phyloP scores from a whole-genome alignment of 257 asterid genomes.

The Nicotiana attenuata region DNA sequence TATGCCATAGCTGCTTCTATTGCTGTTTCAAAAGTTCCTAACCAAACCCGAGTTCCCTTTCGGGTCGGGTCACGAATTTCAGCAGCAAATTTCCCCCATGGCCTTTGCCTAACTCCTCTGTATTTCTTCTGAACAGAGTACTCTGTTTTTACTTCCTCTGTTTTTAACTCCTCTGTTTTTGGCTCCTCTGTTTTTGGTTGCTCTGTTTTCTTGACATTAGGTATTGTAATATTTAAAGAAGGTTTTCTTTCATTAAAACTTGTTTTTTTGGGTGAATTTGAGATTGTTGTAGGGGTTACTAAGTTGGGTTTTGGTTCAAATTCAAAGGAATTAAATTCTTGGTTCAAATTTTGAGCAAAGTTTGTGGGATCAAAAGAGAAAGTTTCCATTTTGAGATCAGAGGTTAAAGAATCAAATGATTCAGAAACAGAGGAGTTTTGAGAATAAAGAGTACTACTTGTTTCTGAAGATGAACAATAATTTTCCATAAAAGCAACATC shows the following conservation, averaged over 20 bases:
- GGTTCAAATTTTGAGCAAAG: neutral
- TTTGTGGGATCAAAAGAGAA: neutral
- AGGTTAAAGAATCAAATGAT: neutral
- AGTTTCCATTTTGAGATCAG: neutral
- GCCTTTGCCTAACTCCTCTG: constrained; percentile 43
- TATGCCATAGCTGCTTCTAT: constrained; percentile 42
- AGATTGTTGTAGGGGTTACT: neutral
- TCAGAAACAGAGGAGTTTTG: constrained; percentile 8
- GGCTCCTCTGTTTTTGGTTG: neutral
- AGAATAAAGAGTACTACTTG: neutral
- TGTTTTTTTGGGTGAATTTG: neutral
- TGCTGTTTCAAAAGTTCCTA: constrained; percentile 38
- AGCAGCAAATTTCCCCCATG: constrained; percentile 49
- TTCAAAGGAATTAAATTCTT: neutral
- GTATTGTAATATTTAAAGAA: constrained; percentile 54
- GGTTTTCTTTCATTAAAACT: constrained; percentile 49
- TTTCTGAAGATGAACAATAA: neutral
- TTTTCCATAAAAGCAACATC: neutral
- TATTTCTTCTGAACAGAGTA: constrained; percentile 18
- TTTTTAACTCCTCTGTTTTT: neutral
- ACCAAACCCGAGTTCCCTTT: constrained; percentile 40
- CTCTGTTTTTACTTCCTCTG: neutral
- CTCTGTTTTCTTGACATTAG: constrained; percentile 19
- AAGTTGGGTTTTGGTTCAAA: neutral
- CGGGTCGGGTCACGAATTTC: constrained; percentile 38